Evolutionary conservation across 2,329 filamentous ascomycete species (phyloP), one percentile per base, ranked within the genome.

Genomic region (Plectosphaerella cucumerina): DNA sequence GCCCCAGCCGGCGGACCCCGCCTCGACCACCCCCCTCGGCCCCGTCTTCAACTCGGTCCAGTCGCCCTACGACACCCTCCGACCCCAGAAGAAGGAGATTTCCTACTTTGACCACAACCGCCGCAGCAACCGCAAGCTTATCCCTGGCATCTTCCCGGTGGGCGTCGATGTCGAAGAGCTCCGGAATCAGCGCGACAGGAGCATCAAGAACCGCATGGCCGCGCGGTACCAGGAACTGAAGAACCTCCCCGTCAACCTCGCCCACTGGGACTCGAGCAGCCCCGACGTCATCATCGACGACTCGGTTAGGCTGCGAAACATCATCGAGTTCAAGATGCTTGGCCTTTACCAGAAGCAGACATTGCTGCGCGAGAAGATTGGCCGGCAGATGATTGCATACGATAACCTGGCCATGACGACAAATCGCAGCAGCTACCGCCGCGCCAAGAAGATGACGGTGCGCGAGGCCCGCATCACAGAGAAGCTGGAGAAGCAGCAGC

Each of bases 401-500:
- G 92, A 97, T 64, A 97, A 96, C 61, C 82, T 97, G 23, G 93
- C 92, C 43, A 97, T 97, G 89, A 97, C 93, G 1, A 93, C 92
- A 1, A 99, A 99, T 65, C 86, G 94, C 47, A 86, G 89, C 49
- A 82, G 86, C 62, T 97, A 97, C 68, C 88, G 94, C 34, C 86
- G 94, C 47, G 88, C 94, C 76, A 99, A 99, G 86, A 97, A 97
- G 75, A 93, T 97, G 70, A 96, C 88, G 47, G 80, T 97, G 47
- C 87, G 93, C 34, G 94, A 99, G 72, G 94, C 94, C 51, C 87
- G 93, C 51, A 95, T 99, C 58, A 99, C 94, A 0, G 94, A 99
- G 80, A 99, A 97, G 71, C 84, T 99, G 2, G 94, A 99, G 81
- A 97, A 97, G 74, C 92, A 99, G 69, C 94, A 99, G 68, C 90